Conservation (phyloP, 495 filamentous ascomycete genomes). For the Aeminium ludgeri region DNA sequence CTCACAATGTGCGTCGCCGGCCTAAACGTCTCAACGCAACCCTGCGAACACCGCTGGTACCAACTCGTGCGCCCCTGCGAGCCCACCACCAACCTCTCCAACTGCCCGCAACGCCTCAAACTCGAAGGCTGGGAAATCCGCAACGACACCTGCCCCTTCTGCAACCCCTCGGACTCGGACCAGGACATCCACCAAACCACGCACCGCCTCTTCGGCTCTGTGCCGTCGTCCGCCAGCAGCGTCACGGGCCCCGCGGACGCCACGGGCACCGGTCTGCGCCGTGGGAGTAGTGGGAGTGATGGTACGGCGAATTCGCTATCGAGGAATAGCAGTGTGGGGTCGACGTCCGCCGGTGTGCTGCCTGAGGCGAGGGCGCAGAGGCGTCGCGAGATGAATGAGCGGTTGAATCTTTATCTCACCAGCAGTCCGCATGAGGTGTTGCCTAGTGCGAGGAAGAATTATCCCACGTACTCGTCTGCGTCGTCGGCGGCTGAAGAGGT, state of each 20-base stretch:
- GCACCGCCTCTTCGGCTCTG: constrained; percentile 22
- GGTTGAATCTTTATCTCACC: constrained; percentile 24
- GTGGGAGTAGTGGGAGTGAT: constrained; percentile 3
- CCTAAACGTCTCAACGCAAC: constrained; percentile 24
- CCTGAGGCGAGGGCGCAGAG: constrained; percentile 16
- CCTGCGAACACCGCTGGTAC: constrained; percentile 27
- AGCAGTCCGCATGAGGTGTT: constrained; percentile 12
- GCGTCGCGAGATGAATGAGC: constrained; percentile 21
- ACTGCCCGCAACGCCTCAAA: constrained; percentile 20
- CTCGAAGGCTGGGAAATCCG: constrained; percentile 27
- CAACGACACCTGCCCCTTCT: constrained; percentile 26
- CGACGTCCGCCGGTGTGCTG: constrained; percentile 14
- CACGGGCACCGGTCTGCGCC: not conserved
- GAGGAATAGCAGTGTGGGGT: constrained; percentile 15
- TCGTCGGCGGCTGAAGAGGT: not conserved
- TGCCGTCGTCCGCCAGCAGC: too few relatives aligned
- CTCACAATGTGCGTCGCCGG: constrained; percentile 26
- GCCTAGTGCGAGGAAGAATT: constrained; percentile 12
- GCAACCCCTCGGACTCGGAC: constrained; percentile 8
- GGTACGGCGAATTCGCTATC: constrained; percentile 15
- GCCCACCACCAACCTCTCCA: constrained; percentile 21
- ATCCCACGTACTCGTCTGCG: not conserved
- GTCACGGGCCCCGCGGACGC: not conserved
- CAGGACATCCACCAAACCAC: constrained; percentile 16
- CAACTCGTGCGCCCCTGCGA: constrained; percentile 20